Base-by-base conservation (phyloP, 78 protist genomes). In the Bigelowiella natans region DNA sequence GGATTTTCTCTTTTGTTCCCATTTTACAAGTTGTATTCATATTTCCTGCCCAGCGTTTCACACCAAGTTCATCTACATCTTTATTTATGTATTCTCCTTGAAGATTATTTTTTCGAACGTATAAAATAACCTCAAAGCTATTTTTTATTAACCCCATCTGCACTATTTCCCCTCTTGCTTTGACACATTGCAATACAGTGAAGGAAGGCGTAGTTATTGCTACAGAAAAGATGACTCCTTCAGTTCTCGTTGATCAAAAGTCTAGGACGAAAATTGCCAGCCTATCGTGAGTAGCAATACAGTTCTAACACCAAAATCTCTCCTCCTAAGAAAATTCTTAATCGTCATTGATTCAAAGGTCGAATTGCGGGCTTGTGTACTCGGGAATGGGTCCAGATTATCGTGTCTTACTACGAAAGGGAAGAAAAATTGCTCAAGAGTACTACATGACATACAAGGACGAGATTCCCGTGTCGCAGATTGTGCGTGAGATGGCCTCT, bases 191-290 rank as follows among this genome's bases (percentile, higher is more conserved):
- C 3, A 36, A 89, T 18, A 88, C 39, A 97, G 98, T 99, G 30
- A 90, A 88, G 38, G 96, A 99, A 88, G 99, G 99, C 1, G 98
- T 97, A 1, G 99, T 98, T 26, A 82, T 99, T 0, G 99, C 97
- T 18, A 95, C 99, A 0, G 99, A 98, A 90, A 98, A 97, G 97
- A 98, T 96, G 92, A 28, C 95, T 40, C 94, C 92, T 29, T 84
- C 98, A 2, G 28, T 83, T 1, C 95, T 99, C 11, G 89, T 97
- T 34, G 99, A 98, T 88, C 97, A 89, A 37, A 7, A 91, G 39
- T 82, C 96, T 2, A 82, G 98, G n/a, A 86, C 90, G 40, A 97
- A 97, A 94, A 91, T 98, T 28, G 1, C 83, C 37, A 11, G 73
- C 18, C 7, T 51, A 7, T 51, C 73, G 73, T 51, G 18, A 51